Evolutionary conservation across 257 asterid species (phyloP), one percentile per base, ranked within the genome.

Genomic region (Leonotis leonurus): DNA sequence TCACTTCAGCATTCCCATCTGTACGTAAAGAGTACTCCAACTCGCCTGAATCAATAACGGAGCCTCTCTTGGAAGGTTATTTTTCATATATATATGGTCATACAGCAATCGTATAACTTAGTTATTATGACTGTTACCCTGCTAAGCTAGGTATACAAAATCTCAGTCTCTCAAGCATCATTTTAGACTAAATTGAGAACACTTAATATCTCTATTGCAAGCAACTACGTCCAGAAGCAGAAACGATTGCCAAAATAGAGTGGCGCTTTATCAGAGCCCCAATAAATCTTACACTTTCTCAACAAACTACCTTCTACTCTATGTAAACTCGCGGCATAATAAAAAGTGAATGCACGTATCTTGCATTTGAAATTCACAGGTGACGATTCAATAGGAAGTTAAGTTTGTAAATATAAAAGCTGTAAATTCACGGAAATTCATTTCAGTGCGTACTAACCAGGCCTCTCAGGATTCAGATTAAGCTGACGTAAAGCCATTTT

Each of bases 381-480:
- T 3, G 5, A 17, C 24, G n/a, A 46, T 24, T 46, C 17, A n/a
- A 18, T 8, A 55, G 44, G 36, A 56, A 50, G 14, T 22, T 18
- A 6, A 17, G 3, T 16, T 36, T 14, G 9, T 12, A 37, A 40
- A 24, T 11, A 22, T 50, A 35, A 48, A 20, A 26, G 56, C 56
- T 36, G 59, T 14, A 25, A 65, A 20, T 48, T 36, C 45, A 77
- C 32, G 37, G 6, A 10, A 61, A 41, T 26, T 49, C 9, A 32
- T 67, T 37, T 40, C 52, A 27, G 36, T 16, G 52, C 56, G 12
- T 7, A 77, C 83, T 58, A 70, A 93, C 97, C 99, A 76, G 99
- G 97, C 63, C 96, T 81, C 64, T 93, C 97, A 18, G 96, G 92
- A 65, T 87, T 87, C 81, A 87, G 59, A 76, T 93, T 93, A 78